Percentiles rank a stretch among this genome's conserved stretches.
phyloP scores from a whole-genome alignment of 441 rosid genomes.

The Kokia cookei region DNA sequence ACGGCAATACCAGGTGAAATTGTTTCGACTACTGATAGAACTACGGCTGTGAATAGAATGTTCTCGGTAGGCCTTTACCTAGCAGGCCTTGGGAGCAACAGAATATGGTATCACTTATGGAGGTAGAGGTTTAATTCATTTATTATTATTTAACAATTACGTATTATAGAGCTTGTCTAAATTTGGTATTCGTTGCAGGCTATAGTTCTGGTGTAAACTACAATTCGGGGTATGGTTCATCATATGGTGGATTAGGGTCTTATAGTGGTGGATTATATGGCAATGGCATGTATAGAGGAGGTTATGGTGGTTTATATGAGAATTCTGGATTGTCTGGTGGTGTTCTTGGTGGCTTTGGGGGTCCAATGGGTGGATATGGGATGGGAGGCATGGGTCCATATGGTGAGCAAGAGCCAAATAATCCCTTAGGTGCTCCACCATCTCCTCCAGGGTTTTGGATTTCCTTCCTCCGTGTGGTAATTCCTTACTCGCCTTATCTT shows the following conservation, averaged over 20 bases:
- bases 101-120: slow-evolving; percentile 47
- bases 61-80: slow-evolving; percentile 69
- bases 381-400: slow-evolving; percentile 69
- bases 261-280: slow-evolving; percentile 73
- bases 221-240: slow-evolving; percentile 54
- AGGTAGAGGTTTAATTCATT: slow-evolving; percentile 30
- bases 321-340: slow-evolving; percentile 49
- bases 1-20: slow-evolving; percentile 84
- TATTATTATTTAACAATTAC: neutral
- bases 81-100: slow-evolving; percentile 88
- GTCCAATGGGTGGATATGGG: slow-evolving; percentile 84
- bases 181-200: slow-evolving; percentile 34
- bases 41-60: slow-evolving; percentile 33
- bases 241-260: slow-evolving; percentile 53
- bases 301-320: slow-evolving; percentile 59
- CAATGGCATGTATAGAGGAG: slow-evolving; percentile 71
- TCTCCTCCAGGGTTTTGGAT: slow-evolving; percentile 97
- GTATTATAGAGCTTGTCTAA: neutral
- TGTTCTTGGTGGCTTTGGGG: slow-evolving; percentile 43
- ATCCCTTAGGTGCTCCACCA: slow-evolving; percentile 75
- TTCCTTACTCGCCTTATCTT: neutral
- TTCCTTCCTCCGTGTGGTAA: slow-evolving; percentile 85
- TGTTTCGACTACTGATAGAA: slow-evolving; percentile 42
- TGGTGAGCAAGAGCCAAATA: slow-evolving; percentile 88
- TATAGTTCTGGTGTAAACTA: slow-evolving; percentile 56